Evolutionary conservation across 2,329 filamentous ascomycete genomes (phyloP), one percentile per base, ranked within the genome.

Genomic region (Apiospora aurea): DNA sequence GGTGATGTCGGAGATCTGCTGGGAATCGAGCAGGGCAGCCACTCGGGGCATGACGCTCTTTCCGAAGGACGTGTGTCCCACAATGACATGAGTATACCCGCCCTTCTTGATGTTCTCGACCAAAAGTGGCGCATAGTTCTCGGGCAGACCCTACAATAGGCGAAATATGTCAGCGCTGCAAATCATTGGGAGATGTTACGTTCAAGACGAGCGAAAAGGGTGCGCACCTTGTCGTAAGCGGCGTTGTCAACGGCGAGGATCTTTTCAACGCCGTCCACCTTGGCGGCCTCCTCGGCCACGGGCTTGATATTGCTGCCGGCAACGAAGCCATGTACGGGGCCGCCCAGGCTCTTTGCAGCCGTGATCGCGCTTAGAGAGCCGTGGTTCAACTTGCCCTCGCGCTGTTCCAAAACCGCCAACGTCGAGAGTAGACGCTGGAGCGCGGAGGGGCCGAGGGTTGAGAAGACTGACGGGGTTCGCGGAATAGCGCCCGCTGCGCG

Each of bases 91-190:
- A 73, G 95, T 97, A 83, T 95, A 98, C 73, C 92, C 94, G 73
- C 94, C 95, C 81, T 96, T 96, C 86, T 97, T 97, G 83, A 98
- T 96, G 83, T 98, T 99, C 83, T 98, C 96, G 69, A 95, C 93
- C 53, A 99, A 87, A 67, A 99, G 87, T 71, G 95, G 93, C n/a
- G 96, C 96, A 80, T 90, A 98, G 86, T 94, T 98, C 85, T 99
- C 96, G 70, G 96, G 91, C 1, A 99, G 89, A 69, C 95, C 94
- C 94, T 95, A 75, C 41, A 69, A 57, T 67, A 80, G 38, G 57
- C n/a, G 57, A 29, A 29, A 29, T 21, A 29, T 4, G 41, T 29
- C 70, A 71, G 29, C 72, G 46, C 47, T 67, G 44, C 16, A 47
- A 26, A 38, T 21, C 21, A 38, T 26, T 38, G 34, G 68, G 24